A percentile compares a stretch with the other conserved stretches of the same genome.
These are phyloP conservation scores for Podospora bellae-mahoneyi DNA, from an alignment of 495 filamentous ascomycete species.

Conservation along the genomic window DNA sequence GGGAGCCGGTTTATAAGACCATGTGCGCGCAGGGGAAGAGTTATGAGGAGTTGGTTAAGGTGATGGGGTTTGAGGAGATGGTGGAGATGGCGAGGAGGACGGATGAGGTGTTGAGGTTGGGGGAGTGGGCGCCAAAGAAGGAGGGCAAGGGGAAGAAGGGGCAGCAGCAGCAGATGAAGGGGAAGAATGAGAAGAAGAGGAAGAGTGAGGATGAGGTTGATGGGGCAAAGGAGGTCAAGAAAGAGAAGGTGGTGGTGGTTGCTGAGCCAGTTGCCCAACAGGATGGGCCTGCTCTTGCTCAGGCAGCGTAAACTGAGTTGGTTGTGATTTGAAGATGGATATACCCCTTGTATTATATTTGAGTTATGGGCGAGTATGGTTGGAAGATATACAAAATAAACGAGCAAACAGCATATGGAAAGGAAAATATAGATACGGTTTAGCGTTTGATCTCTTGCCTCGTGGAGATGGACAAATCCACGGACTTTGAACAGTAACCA, in stretches of 20 bases:
- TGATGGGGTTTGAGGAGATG: conserved; percentile 57
- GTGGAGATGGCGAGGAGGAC: conserved; percentile 35
- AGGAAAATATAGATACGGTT: not conserved
- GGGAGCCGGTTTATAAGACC: conserved; percentile 53
- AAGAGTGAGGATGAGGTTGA: conserved; percentile 17
- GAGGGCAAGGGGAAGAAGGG: not conserved
- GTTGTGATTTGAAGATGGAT: conserved; percentile 11
- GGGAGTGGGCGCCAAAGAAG: conserved; percentile 33
- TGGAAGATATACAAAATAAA: not conserved
- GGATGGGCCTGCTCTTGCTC: not conserved
- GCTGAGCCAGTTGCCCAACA: conserved; percentile 2
- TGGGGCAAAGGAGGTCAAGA: conserved; percentile 1
- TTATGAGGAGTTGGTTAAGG: conserved; percentile 61
- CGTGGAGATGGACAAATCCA: not conserved
- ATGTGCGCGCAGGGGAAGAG: conserved; percentile 54
- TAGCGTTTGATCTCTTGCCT: not conserved
- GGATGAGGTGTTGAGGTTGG: conserved; percentile 53
- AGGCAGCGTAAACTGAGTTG: not conserved
- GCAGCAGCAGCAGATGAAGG: conserved; percentile 14
- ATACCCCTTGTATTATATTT: conserved; percentile 10
- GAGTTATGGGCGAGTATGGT: not conserved
- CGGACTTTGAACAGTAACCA: too few relatives aligned
- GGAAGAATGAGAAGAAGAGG: conserved; percentile 21
- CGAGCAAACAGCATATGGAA: not conserved
- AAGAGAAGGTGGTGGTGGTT: not conserved